A percentile compares a stretch with the other conserved stretches of the same genome.
Evolutionary conservation across 1,284 basidiomycete genomes (phyloP).

Genomic region (Tilletia setariae): DNA sequence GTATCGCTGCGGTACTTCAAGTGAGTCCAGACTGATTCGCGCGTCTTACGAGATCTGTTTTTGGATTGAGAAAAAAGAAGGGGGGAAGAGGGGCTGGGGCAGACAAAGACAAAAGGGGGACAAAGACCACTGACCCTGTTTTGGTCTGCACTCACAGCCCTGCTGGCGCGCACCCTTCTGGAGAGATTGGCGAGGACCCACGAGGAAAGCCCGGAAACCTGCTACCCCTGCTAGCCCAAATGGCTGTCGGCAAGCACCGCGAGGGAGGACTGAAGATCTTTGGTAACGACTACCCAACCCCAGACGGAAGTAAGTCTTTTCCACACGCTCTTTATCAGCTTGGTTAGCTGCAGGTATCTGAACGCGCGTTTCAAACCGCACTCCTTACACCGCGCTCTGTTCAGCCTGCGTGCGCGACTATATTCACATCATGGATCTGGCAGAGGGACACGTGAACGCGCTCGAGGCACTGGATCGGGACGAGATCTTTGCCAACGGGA

Average conservation of each 20-base stretch:
- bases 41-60: too few species aligned
- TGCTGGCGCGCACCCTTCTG: conserved; percentile 92
- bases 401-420: conserved; percentile 71
- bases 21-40: conserved; percentile 63
- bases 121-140: background rate
- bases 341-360: too few species aligned
- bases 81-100: too few species aligned
- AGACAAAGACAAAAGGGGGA: too few species aligned
- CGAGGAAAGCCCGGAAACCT: conserved; percentile 91
- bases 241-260: conserved; percentile 85
- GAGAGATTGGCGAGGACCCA: conserved; percentile 92
- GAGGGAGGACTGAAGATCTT: conserved; percentile 83
- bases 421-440: conserved; percentile 92
- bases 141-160: conserved; percentile 62
- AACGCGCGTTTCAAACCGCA: too few species aligned
- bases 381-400: background rate
- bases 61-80: too few species aligned
- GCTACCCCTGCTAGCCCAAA: conserved; percentile 87
- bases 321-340: conserved; percentile 1
- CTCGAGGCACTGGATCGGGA: conserved; percentile 75
- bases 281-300: conserved; percentile 95
- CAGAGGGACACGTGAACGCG: conserved; percentile 86
- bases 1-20: conserved; percentile 95
- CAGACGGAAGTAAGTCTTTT: conserved; percentile 67
- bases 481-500: conserved; percentile 58